phyloP scores from a whole-genome alignment of 176 grass and related monocot genomes.

The Hsuehochloa calcarea region DNA sequence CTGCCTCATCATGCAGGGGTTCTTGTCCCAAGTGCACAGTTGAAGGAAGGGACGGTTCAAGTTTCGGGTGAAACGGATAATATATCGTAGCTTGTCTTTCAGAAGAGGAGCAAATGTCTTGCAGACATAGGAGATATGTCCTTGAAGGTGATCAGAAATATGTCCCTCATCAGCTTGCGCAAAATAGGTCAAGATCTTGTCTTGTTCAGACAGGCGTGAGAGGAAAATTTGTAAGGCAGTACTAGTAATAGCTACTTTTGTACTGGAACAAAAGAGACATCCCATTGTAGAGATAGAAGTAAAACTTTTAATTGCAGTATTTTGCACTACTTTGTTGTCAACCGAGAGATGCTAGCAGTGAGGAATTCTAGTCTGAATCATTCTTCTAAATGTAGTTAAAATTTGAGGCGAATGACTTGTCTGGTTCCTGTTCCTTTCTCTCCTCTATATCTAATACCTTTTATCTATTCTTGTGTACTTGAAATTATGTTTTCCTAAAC shows the following conservation, averaged over 20 bases:
- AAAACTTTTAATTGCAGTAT: background rate
- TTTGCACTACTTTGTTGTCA: background rate
- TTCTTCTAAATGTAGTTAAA: background rate
- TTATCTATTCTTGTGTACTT: background rate
- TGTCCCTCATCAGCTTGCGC: background rate
- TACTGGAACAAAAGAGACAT: background rate
- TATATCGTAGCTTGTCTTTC: background rate
- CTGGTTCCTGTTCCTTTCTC: background rate
- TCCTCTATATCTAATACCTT: background rate
- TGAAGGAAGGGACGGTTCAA: background rate
- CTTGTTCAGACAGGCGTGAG: background rate
- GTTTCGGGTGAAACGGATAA: background rate
- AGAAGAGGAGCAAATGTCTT: background rate
- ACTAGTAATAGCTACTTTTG: background rate
- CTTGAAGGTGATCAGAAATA: background rate
- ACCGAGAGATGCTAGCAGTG: background rate
- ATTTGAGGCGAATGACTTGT: background rate
- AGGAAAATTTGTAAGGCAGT: background rate
- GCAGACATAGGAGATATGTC: background rate
- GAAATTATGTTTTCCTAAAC: background rate
- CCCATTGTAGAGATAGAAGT: background rate
- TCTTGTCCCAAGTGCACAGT: background rate
- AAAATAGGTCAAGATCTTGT: constrained; percentile 18
- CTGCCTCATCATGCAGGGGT: background rate
- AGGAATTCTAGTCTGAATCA: background rate